Evolutionary conservation across 1,284 basidiomycete genomes (phyloP).

Genomic region (Mycosarcoma mackinlayi): DNA sequence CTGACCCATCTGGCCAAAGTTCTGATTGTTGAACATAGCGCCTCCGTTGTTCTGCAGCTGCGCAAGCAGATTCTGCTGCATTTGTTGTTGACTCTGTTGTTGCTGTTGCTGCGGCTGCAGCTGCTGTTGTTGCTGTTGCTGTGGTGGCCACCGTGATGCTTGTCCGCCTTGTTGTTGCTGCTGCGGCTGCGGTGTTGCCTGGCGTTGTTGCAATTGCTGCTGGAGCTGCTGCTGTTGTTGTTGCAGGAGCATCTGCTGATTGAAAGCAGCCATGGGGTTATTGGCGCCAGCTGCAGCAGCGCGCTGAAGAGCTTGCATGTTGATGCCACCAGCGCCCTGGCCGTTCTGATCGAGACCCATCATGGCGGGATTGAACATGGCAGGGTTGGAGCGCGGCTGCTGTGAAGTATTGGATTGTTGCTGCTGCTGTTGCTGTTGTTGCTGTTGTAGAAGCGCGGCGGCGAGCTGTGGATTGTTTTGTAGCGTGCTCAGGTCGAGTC

Average conservation of each 20-base stretch:
- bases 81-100: conserved; percentile 31
- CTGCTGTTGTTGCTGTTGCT: conserved; percentile 24
- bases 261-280: conserved; percentile 41
- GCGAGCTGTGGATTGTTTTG: conserved; percentile 47
- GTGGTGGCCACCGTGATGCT: conserved; percentile 33
- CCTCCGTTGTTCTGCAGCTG: conserved; percentile 42
- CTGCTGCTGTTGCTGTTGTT: conserved; percentile 40
- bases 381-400: conserved; percentile 29
- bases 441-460: conserved; percentile 38
- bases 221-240: conserved; percentile 43
- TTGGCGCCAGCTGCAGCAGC: conserved; percentile 38
- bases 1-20: conserved; percentile 32
- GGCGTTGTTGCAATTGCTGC: conserved; percentile 32
- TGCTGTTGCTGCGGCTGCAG: conserved; percentile 17
- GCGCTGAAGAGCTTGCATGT: conserved; percentile 46
- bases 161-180: conserved; percentile 25
- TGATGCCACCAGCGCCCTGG: conserved; percentile 26
- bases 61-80: conserved; percentile 35
- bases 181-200: conserved; percentile 25
- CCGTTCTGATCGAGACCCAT: conserved; percentile 43
- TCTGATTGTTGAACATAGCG: conserved; percentile 31
- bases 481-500: conserved; percentile 40
- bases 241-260: conserved; percentile 47
- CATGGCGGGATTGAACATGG: conserved; percentile 44
- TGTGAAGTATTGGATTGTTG: conserved; percentile 33